Evolutionary conservation across 352 stramenopile species (phyloP), one percentile per base, ranked within the genome.

Genomic region (Blastocystis sp.): DNA sequence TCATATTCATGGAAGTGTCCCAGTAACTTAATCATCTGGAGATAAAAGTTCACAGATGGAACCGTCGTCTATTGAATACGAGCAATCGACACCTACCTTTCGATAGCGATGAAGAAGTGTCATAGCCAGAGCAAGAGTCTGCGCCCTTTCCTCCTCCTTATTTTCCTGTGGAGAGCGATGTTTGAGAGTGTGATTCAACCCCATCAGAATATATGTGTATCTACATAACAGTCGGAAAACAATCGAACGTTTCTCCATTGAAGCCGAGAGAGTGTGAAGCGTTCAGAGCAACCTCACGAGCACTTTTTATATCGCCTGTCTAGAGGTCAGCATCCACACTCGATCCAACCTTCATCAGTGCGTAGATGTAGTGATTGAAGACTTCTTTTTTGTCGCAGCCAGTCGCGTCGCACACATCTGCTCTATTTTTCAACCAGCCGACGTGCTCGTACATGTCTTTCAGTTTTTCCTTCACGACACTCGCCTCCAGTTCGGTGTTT

Each of bases 1-100:
- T 80, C 70, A 64, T 80, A 80, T 63, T 80, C 70, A n/a, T 62
- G 70, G 45, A 61, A 80, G 45, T 80, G 45, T 11, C 70, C 70
- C 43, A 80, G 50, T 15, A 80, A 45, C 23, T 50, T 26, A 41
- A 80, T 80, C 70, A 80, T 80, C 23, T 80, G 70, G 4, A 80
- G 43, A 41, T 80, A 80, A 20, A 80, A 80, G 9, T 64, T 53
- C 6, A 80, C 39, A 20, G 70, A 50, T 23, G 70, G 70, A 18
- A 53, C 45, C 59, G 20, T 37, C 59, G 26, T 68, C 59, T 68
- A 39, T 26, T 68, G 11, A 9, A 15, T 11, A 68, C 11, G 2
- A 2, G 37, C 11, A 15, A 29, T 68, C 59, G 6, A 39, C 59
- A 5, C 20, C 50, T 47, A 43, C 54, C 45, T 64, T 80, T 63